A percentile compares a stretch with the other conserved stretches of the same genome.
These are phyloP conservation scores for Tylopilus cervinicoccineus DNA, from an alignment of 768 basidiomycete species.

Conservation along the genomic window DNA sequence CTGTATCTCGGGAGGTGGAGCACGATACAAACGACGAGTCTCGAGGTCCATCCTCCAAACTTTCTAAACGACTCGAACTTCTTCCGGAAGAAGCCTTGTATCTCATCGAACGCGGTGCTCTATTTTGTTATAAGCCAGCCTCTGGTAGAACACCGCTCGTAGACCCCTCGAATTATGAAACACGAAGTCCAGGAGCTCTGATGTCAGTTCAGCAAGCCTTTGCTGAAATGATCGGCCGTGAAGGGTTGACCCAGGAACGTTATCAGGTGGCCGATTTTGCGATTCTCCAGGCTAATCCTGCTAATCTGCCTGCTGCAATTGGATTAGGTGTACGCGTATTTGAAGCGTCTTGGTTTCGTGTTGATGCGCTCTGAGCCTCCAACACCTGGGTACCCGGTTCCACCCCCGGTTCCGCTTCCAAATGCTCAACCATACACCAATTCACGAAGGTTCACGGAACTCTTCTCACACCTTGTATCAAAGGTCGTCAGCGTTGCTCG, in stretches of 20 bases:
- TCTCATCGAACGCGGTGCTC: conserved; percentile 82
- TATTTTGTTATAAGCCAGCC: conserved; percentile 75
- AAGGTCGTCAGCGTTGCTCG: conserved; percentile 3
- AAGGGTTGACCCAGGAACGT: conserved; percentile 74
- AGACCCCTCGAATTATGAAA: conserved; percentile 23
- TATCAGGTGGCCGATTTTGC: conserved; percentile 64
- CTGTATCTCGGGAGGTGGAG: conserved; percentile 46
- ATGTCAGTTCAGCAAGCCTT: conserved; percentile 94
- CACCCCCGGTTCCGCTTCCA: conserved; percentile 32
- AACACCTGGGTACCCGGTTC: conserved; percentile 46
- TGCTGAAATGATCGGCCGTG: conserved; percentile 76
- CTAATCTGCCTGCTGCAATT: conserved; percentile 2
- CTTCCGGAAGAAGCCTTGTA: conserved; percentile 96
- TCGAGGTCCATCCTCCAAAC: conserved; percentile 29
- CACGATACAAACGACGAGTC: conserved; percentile 22
- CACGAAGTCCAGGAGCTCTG: conserved; percentile 55
- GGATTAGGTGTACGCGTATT: conserved; percentile 81
- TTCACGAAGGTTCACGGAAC: background rate
- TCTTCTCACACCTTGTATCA: conserved; percentile 14
- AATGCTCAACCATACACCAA: conserved; percentile 5
- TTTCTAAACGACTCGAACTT: conserved; percentile 70
- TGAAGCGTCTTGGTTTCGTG: conserved; percentile 88
- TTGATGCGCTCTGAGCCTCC: conserved; percentile 74
- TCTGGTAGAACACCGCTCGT: conserved; percentile 23
- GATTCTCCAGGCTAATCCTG: background rate